Evolutionary conservation across 2,329 filamentous ascomycete genomes (phyloP).

Genomic region (Ambrosiella xylebori): DNA sequence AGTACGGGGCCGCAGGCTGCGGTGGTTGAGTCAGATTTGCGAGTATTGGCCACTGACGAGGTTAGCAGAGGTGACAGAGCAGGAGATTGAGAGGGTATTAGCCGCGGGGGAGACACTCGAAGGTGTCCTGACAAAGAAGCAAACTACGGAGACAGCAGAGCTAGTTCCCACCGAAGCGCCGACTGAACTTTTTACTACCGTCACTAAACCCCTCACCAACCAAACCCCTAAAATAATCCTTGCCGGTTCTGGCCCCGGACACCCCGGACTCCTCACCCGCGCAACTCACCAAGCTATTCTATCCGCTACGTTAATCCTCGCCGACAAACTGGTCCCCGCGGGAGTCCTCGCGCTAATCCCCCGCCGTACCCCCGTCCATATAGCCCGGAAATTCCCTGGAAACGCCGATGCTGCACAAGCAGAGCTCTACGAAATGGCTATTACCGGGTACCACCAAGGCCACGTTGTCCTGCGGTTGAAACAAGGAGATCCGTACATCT

Average conservation of each 20-base stretch:
- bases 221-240: conserved; percentile 57
- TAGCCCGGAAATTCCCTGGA: conserved; percentile 92
- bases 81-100: conserved; percentile 63
- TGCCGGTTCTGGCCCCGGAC: conserved; percentile 80
- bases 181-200: not conserved
- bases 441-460: conserved; percentile 47
- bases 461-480: conserved; percentile 78
- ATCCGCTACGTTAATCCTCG: conserved; percentile 60
- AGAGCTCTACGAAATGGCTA: conserved; percentile 65
- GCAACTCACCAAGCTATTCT: conserved; percentile 64
- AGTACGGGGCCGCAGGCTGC: conserved; percentile 63
- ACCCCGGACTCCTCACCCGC: conserved; percentile 77
- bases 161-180: conserved; percentile 14
- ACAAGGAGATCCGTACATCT: conserved; percentile 92
- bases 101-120: conserved; percentile 37
- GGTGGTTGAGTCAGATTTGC: conserved; percentile 91
- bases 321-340: conserved; percentile 71
- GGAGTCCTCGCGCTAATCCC: conserved; percentile 80
- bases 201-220: conserved; percentile 32
- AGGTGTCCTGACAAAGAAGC: conserved; percentile 12
- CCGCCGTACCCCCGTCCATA: conserved; percentile 72
- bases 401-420: conserved; percentile 89
- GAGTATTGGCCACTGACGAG: conserved; percentile 92
- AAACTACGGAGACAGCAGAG: not conserved
- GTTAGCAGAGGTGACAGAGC: conserved; percentile 61